Evolutionary conservation across 495 filamentous ascomycete genomes (phyloP), one percentile per base, ranked within the genome.

Genomic region (Haplographium delicatum): DNA sequence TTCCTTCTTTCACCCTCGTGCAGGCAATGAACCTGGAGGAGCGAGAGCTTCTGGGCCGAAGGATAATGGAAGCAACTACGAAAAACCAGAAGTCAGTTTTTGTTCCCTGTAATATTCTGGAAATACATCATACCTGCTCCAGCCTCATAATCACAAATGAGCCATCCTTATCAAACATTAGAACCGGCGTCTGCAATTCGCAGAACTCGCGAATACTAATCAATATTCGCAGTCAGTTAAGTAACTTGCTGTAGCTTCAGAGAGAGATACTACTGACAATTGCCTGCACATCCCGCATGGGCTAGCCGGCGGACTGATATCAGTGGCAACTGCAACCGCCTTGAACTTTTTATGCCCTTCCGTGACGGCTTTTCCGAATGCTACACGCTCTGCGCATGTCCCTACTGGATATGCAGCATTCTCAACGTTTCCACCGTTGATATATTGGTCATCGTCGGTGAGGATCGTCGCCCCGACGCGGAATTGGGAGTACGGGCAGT

Each of bases 401-500:
- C 87, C 86, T 18, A 96, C 89, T 4, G 91, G 91, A 62, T 95
- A 97, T 20, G 83, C 75, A 1, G 87, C 93, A 66, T 97, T 97
- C 69, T 98, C 93, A 23, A 98, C 81, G 66, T 98, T 98, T 39
- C 85, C 90, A 18, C 93, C 93, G 39, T 68, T 62, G 57, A 89
- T 72, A 55, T 76, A 85, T 44, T 70, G 68, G n/a, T 74, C 80
- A 22, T 76, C 72, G 16, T 68, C 53, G 15, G 82, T 81, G 50
- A 98, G 80, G 46, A 98, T 68, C 26, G 84, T 81, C 39, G 86
- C 83, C 50, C 93, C 93, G 55, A 98, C 93, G 33, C 80, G 89
- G 80, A 97, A 98, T 46, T 84, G 76, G 57, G 88, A 94, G 73
- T 98, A 96, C 8, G 89, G 93, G 76, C 88, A 91, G 72, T 95